Percentiles rank a stretch among this genome's conserved stretches.
phyloP scores from a whole-genome alignment of 768 basidiomycete species.

The Pleurotus tuber-regium region DNA sequence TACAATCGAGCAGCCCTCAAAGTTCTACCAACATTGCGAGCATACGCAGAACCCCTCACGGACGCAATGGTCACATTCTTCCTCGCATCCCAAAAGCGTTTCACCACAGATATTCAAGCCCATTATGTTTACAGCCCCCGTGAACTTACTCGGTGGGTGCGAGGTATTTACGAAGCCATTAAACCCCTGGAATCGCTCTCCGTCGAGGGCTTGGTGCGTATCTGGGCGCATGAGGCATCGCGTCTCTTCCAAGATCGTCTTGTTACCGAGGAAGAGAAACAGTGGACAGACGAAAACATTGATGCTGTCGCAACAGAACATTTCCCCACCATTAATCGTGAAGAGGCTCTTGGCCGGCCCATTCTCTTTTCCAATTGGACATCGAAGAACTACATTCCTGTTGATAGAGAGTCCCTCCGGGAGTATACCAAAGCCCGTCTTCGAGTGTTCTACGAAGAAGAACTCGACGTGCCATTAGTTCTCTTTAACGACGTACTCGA shows the following conservation, averaged over 20 bases:
- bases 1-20: constrained; percentile 96
- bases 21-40: constrained; percentile 89
- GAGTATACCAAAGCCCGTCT: constrained; percentile 97
- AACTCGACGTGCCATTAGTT: constrained; percentile 95
- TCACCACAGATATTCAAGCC: constrained; percentile 96
- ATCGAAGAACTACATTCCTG: constrained; percentile 93
- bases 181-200: constrained; percentile 90
- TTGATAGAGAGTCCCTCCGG: constrained; percentile 88
- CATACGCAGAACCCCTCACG: constrained; percentile 92
- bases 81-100: constrained; percentile 87
- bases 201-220: constrained; percentile 91
- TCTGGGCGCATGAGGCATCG: constrained; percentile 98
- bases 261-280: constrained; percentile 87
- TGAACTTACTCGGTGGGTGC: constrained; percentile 96
- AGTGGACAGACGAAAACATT: constrained; percentile 94
- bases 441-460: constrained; percentile 98
- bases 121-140: constrained; percentile 99
- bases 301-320: constrained; percentile 80
- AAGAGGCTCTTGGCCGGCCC: constrained; percentile 84
- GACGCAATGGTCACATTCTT: constrained; percentile 98
- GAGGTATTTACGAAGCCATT: constrained; percentile 97
- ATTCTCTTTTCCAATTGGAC: constrained; percentile 99
- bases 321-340: constrained; percentile 89
- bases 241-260: constrained; percentile 98
- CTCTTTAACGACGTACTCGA: constrained; percentile 98